Conservation (phyloP, 176 grass and related monocot genomes). For the Rhynchospora breviuscula region DNA sequence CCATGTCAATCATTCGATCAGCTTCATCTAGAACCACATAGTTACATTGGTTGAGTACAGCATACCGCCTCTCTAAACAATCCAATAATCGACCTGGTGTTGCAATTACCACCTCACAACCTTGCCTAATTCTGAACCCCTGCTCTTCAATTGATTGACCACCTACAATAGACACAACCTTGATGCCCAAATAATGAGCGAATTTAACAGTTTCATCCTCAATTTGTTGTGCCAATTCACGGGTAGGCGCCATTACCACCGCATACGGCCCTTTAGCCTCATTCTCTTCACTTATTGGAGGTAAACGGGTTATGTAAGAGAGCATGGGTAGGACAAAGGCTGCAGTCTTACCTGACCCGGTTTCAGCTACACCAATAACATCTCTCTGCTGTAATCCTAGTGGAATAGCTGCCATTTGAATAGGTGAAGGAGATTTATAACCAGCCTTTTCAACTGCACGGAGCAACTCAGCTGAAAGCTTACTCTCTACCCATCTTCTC, state of each 20-base stretch:
- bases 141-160: slow-evolving; percentile 98
- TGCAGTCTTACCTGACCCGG: slow-evolving; percentile 90
- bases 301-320: slow-evolving; percentile 78
- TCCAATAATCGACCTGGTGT: slow-evolving; percentile 91
- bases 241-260: slow-evolving; percentile 94
- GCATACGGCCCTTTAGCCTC: slow-evolving; percentile 96
- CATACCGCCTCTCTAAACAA: slow-evolving; percentile 93
- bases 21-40: slow-evolving; percentile 98
- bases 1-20: slow-evolving; percentile 99
- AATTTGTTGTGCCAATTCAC: slow-evolving; percentile 97
- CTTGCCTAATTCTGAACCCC: slow-evolving; percentile 88
- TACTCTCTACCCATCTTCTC: slow-evolving; percentile 83
- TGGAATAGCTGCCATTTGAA: slow-evolving; percentile 96
- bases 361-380: slow-evolving; percentile 96
- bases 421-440: slow-evolving; percentile 79
- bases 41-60: slow-evolving; percentile 94
- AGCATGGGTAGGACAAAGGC: slow-evolving; percentile 97
- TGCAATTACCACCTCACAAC: slow-evolving; percentile 93
- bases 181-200: slow-evolving; percentile 86
- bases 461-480: slow-evolving; percentile 66
- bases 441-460: slow-evolving; percentile 73
- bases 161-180: slow-evolving; percentile 93
- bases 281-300: slow-evolving; percentile 87
- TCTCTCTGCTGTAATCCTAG: slow-evolving; percentile 93
- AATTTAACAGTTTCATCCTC: slow-evolving; percentile 98